Conservation (phyloP, 208 protist genomes). For the Trypanosomatidae sp. region DNA sequence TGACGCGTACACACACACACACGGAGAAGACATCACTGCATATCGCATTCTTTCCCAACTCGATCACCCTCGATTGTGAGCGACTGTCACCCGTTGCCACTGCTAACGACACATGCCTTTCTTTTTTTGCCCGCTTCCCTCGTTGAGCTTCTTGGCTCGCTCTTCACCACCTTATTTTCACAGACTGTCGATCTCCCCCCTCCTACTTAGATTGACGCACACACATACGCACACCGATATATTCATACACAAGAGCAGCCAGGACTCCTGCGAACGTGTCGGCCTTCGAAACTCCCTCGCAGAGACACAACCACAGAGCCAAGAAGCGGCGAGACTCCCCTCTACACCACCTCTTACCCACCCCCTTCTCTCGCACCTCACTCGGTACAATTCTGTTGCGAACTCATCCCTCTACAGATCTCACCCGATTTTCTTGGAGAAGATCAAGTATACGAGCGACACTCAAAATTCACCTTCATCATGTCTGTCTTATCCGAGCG, state of each 20-base stretch:
- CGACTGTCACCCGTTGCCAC: background rate
- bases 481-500: constrained; percentile 55
- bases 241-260: background rate
- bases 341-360: background rate
- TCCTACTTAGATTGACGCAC: background rate
- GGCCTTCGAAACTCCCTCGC: background rate
- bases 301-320: background rate
- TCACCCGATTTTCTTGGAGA: background rate
- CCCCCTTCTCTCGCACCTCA: background rate
- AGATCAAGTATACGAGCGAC: background rate
- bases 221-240: background rate
- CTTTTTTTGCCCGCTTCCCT: background rate
- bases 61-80: background rate
- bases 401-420: background rate
- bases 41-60: background rate
- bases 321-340: background rate
- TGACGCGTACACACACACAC: background rate
- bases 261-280: background rate
- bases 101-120: background rate
- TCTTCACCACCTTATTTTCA: background rate
- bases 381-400: background rate
- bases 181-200: background rate
- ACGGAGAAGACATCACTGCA: background rate
- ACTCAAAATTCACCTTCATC: background rate
- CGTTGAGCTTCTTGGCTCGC: background rate